Conservation (phyloP, 2,329 filamentous ascomycete genomes). For the Alternaria burnsii region DNA sequence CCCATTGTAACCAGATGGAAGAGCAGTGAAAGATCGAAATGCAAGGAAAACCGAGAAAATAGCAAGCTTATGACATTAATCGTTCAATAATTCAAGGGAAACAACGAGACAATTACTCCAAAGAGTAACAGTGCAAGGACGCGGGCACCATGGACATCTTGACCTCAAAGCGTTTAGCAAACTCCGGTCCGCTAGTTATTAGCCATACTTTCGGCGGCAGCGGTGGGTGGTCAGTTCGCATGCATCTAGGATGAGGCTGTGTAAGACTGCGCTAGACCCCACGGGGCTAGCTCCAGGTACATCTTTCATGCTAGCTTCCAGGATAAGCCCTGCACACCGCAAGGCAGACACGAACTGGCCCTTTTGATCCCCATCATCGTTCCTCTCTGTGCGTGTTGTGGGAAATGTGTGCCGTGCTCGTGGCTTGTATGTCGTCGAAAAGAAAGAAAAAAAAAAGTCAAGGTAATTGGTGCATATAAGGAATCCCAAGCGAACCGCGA, state of each 20-base stretch:
- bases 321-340: background rate
- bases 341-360: slow-evolving; percentile 4
- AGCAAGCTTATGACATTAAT: fast-evolving
- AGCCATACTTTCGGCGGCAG: background rate
- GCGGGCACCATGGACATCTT: background rate
- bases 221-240: background rate
- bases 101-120: too few relatives aligned
- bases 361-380: background rate
- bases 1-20: too few relatives aligned
- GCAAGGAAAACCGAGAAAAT: too few relatives aligned
- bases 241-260: slow-evolving; percentile 4
- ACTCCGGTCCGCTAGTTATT: slow-evolving; percentile 3
- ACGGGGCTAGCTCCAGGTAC: background rate
- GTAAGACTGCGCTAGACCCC: background rate
- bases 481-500: too few relatives aligned
- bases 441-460: too few relatives aligned
- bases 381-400: too few relatives aligned
- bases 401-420: too few relatives aligned
- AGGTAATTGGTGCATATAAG: too few relatives aligned
- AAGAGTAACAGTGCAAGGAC: too few relatives aligned
- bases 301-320: background rate
- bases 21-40: too few relatives aligned
- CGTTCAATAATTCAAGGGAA: too few relatives aligned
- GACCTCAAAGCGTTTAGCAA: background rate
- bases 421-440: background rate